Conservation (phyloP, 768 basidiomycete genomes). For the Rhodotorula kratochvilovae region DNA sequence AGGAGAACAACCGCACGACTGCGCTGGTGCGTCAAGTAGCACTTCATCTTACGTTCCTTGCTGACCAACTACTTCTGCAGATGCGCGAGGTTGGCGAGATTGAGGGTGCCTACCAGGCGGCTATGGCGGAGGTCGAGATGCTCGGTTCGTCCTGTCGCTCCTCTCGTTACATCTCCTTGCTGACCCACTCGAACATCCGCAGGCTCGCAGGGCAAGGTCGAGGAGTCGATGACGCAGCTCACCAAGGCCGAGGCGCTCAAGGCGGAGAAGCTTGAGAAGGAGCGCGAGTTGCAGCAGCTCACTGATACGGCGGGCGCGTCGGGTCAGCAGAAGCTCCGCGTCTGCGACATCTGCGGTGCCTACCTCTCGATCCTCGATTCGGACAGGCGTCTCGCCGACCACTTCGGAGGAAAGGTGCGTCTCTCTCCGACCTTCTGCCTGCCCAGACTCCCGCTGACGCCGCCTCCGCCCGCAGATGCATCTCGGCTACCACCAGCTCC, state of each 20-base stretch:
- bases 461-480: constrained; percentile 67
- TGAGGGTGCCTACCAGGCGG: constrained; percentile 95
- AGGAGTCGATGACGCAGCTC: constrained; percentile 97
- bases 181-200: constrained; percentile 12
- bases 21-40: constrained; percentile 62
- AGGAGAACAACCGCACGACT: constrained; percentile 98
- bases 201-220: constrained; percentile 99
- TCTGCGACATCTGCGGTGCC: constrained; percentile 99
- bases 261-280: constrained; percentile 90
- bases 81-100: constrained; percentile 99
- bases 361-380: constrained; percentile 97
- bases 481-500: constrained; percentile 94
- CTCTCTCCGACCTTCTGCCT: background rate
- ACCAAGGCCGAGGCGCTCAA: constrained; percentile 96
- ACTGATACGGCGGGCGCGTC: constrained; percentile 98
- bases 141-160: constrained; percentile 57
- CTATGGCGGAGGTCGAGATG: constrained; percentile 94
- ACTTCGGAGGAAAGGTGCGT: constrained; percentile 96
- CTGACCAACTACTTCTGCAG: constrained; percentile 48
- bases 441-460: background rate
- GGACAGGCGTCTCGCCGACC: constrained; percentile 95
- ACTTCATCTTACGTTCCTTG: background rate
- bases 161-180: background rate
- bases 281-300: constrained; percentile 91
- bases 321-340: constrained; percentile 98